Evolutionary conservation across 2,329 filamentous ascomycete species (phyloP).

Genomic region (Neodidymelliopsis sp.): DNA sequence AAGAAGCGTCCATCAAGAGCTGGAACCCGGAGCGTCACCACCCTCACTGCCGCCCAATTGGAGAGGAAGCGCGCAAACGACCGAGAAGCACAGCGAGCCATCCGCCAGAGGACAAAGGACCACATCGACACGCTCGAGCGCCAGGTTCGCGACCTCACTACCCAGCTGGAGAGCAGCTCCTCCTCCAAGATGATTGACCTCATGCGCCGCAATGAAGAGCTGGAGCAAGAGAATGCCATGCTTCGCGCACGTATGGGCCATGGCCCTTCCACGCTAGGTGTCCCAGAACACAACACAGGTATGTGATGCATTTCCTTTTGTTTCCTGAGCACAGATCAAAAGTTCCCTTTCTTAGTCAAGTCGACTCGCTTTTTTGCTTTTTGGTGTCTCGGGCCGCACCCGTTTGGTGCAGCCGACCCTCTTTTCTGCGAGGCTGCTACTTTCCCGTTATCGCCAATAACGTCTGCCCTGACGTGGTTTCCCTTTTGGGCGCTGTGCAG

Average conservation of each 20-base stretch:
- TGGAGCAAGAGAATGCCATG: slow-evolving; percentile 63
- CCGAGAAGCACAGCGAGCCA: slow-evolving; percentile 66
- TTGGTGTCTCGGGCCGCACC: slow-evolving; percentile 33
- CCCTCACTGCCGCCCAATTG: slow-evolving; percentile 64
- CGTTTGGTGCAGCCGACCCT: slow-evolving; percentile 32
- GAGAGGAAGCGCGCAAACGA: slow-evolving; percentile 68
- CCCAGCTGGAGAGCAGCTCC: slow-evolving; percentile 55
- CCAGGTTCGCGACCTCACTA: slow-evolving; percentile 61
- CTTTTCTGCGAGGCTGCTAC: slow-evolving; percentile 18
- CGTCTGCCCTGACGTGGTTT: slow-evolving; percentile 19
- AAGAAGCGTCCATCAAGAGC: slow-evolving; percentile 62
- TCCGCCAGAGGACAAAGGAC: slow-evolving; percentile 65
- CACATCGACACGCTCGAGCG: slow-evolving; percentile 66
- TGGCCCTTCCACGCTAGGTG: slow-evolving; percentile 50
- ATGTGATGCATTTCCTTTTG: slow-evolving; percentile 35
- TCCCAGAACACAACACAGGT: slow-evolving; percentile 48
- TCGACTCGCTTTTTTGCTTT: slow-evolving; percentile 37
- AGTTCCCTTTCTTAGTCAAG: slow-evolving; percentile 28
- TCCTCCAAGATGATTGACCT: slow-evolving; percentile 58
- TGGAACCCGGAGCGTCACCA: slow-evolving; percentile 64
- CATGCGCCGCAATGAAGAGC: slow-evolving; percentile 61
- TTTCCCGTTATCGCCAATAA: slow-evolving; percentile 21
- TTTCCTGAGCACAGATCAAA: slow-evolving; percentile 33
- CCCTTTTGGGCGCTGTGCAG: slow-evolving; percentile 38
- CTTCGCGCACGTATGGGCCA: slow-evolving; percentile 59